These are phyloP conservation scores for Pseudopithomyces chartarum DNA, from an alignment of 2,329 filamentous ascomycete species.

Conservation along the genomic window DNA sequence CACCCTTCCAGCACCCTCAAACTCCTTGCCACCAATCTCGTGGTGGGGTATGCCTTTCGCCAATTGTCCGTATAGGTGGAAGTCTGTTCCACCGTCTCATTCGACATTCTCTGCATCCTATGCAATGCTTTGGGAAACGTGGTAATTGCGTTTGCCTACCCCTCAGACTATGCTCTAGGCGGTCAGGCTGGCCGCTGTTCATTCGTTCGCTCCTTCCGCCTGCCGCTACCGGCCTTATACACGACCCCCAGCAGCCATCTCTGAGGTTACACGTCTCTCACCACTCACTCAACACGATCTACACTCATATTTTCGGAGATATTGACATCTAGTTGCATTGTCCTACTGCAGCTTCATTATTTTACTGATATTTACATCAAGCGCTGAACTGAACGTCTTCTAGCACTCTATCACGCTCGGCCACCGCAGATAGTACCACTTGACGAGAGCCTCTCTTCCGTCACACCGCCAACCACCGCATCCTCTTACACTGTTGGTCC, in stretches of 20 bases:
- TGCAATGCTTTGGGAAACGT: slow-evolving; percentile 16
- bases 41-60: too few species aligned
- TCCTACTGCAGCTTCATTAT: neutral
- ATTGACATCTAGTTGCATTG: too few species aligned
- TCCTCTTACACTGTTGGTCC: neutral
- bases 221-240: neutral
- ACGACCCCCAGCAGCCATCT: neutral
- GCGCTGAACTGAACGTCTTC: too few species aligned
- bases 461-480: too few species aligned
- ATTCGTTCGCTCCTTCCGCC: neutral
- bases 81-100: neutral
- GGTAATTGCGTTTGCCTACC: slow-evolving; percentile 2
- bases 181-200: slow-evolving; percentile 14
- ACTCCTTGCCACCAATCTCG: too few species aligned
- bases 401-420: too few species aligned
- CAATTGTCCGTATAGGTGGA: neutral
- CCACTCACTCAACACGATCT: neutral
- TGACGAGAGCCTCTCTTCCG: too few species aligned
- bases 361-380: neutral
- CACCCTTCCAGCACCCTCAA: too few species aligned
- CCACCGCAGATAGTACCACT: too few species aligned
- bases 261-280: neutral
- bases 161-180: slow-evolving; percentile 3
- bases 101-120: neutral
- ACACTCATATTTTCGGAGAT: too few species aligned